phyloP scores from a whole-genome alignment of 2,329 filamentous ascomycete species.

The Aurifilum marmelostoma region DNA sequence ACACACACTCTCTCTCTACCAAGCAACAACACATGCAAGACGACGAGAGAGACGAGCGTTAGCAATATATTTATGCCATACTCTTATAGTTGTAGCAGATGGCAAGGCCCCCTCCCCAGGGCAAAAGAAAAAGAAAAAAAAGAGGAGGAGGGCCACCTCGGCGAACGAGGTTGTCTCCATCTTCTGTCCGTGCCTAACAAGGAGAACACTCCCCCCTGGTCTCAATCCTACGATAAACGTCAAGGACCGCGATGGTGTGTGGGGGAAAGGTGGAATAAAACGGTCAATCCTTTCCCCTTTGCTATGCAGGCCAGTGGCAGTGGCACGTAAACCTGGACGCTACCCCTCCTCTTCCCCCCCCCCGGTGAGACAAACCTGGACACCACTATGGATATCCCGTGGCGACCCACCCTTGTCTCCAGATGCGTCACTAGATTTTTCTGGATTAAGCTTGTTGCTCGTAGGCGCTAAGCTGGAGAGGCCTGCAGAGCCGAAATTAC shows the following conservation, averaged over 20 bases:
- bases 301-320: background rate
- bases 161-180: background rate
- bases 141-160: background rate
- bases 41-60: background rate
- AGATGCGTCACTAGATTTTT: background rate
- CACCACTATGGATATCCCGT: background rate
- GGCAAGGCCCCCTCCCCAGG: too few relatives aligned
- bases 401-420: slow-evolving; percentile 1
- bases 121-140: too few relatives aligned
- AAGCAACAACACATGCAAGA: background rate
- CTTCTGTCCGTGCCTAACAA: background rate
- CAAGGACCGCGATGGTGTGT: background rate
- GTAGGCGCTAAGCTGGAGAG: background rate
- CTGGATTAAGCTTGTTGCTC: background rate
- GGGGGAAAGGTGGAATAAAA: too few relatives aligned
- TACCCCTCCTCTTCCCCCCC: too few relatives aligned
- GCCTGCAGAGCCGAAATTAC: background rate
- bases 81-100: background rate
- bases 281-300: slow-evolving; percentile 6
- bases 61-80: background rate
- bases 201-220: background rate
- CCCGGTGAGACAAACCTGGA: background rate
- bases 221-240: slow-evolving; percentile 1
- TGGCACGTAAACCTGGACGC: background rate
- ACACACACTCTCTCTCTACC: too few relatives aligned